Conservation (phyloP, 106 monocot genomes). For the Apostasia ramifera region DNA sequence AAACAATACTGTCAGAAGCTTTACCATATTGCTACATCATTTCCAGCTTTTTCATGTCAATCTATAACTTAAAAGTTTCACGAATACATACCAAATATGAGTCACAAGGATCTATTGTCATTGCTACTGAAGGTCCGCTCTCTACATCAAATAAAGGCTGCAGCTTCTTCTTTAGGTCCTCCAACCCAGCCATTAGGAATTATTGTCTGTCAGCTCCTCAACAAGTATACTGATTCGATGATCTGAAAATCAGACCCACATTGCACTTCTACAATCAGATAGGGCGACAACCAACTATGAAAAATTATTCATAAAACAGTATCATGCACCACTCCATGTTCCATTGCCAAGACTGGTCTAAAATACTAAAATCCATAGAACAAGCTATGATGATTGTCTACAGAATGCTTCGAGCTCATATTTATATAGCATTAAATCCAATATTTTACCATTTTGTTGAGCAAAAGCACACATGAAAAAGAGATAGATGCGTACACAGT, state of each 20-base stretch:
- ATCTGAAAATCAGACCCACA: background rate
- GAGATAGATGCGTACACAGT: too few relatives aligned
- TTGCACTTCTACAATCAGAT: background rate
- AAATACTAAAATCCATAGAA: too few relatives aligned
- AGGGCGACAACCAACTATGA: background rate
- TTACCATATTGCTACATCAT: slow-evolving; percentile 1
- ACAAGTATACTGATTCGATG: background rate
- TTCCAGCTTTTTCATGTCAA: background rate
- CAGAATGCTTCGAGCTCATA: too few relatives aligned
- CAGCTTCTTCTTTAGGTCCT: slow-evolving; percentile 84
- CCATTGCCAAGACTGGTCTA: too few relatives aligned
- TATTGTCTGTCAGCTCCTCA: background rate
- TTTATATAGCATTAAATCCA: too few relatives aligned
- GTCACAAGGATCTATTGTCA: slow-evolving; percentile 52
- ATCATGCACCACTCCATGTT: too few relatives aligned
- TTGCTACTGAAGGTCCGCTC: slow-evolving; percentile 36
- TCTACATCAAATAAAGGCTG: slow-evolving; percentile 81
- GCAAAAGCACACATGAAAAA: too few relatives aligned
- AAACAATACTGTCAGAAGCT: background rate
- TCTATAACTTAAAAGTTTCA: background rate
- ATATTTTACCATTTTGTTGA: too few relatives aligned
- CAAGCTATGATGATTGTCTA: too few relatives aligned
- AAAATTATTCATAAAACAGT: too few relatives aligned
- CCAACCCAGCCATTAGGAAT: slow-evolving; percentile 76
- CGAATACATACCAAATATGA: slow-evolving; percentile 70